These are phyloP conservation scores for Cercospora sp. DNA, from an alignment of 2,329 filamentous ascomycete genomes.

Conservation along the genomic window DNA sequence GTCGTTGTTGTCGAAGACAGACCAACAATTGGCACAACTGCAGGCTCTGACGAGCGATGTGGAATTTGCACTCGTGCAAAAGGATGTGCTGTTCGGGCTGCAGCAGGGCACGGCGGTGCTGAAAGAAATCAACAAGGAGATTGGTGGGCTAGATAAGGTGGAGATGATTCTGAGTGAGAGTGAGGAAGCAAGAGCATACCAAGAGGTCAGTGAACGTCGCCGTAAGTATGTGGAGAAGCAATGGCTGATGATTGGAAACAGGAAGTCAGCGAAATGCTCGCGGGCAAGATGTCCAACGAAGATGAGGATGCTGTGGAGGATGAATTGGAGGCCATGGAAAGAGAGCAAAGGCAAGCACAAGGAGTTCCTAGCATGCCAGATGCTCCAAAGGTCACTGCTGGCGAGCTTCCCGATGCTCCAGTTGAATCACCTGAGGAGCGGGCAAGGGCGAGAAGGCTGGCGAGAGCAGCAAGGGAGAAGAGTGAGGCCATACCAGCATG, in stretches of 20 bases:
- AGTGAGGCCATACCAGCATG: constrained; percentile 34
- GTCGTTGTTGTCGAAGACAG: constrained; percentile 81
- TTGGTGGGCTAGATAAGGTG: constrained; percentile 90
- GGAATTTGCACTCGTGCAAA: constrained; percentile 95
- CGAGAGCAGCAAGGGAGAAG: constrained; percentile 29
- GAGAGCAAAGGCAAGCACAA: constrained; percentile 52
- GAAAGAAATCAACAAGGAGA: constrained; percentile 88
- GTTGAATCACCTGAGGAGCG: constrained; percentile 33
- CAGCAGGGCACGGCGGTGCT: constrained; percentile 89
- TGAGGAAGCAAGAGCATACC: constrained; percentile 87
- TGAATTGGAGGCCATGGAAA: constrained; percentile 80
- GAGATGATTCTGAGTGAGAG: constrained; percentile 94
- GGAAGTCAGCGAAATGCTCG: constrained; percentile 92
- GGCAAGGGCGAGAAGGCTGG: constrained; percentile 33
- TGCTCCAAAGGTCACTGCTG: constrained; percentile 38
- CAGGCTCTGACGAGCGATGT: constrained; percentile 86
- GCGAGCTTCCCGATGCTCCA: constrained; percentile 39
- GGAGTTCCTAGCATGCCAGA: constrained; percentile 41
- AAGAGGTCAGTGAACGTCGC: constrained; percentile 59
- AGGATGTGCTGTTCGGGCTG: constrained; percentile 89
- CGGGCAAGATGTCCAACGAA: constrained; percentile 82
- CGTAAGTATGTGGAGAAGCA: background rate
- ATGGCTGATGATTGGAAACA: constrained; percentile 42
- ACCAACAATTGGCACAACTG: constrained; percentile 89
- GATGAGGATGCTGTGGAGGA: constrained; percentile 98